Evolutionary conservation across 2,329 filamentous ascomycete genomes (phyloP), one percentile per base, ranked within the genome.

Genomic region (Pestalotiopsis sp.): DNA sequence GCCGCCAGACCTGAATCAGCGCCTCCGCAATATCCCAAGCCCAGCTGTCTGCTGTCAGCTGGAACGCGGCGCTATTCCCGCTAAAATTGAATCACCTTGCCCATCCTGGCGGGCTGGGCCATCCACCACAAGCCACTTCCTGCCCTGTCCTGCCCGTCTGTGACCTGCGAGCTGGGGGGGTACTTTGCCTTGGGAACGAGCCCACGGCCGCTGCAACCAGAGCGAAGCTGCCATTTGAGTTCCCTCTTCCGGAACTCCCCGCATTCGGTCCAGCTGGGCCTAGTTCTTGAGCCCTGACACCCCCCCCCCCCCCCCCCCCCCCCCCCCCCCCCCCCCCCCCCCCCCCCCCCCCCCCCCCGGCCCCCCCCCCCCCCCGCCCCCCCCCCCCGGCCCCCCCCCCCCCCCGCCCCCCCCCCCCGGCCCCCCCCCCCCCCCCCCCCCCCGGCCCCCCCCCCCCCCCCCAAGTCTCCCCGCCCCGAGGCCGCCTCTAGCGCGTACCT

Each of bases 241-340:
- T 65, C 62, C 62, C 62, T 65, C 17, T 38, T 65, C 62, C 62
- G 62, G 62, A 65, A 65, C 35, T 65, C 62, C 62, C 62, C 62
- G 62, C 62, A 55, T 65, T 56, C 44, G 17, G 44, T n/a, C n/a
- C 44, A 52, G 44, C 44, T 52, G 44, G 44, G 44, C 30, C 30
- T 35, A 7, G 30, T 35, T 35, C 30, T 35, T 35, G 30, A 35
- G 30, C 30, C 30, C 30, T 30, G 30, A 30, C 30, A 30, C 30
- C 30, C 30, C 30, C 30, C 30, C 30, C n/a, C n/a, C n/a, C n/a
- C n/a, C n/a, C n/a, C n/a, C n/a, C n/a, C n/a, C n/a, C n/a, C n/a
- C n/a, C n/a, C n/a, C n/a, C n/a, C n/a, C n/a, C n/a, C n/a, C n/a
- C n/a, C n/a, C n/a, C n/a, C n/a, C n/a, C n/a, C n/a, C n/a, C n/a